phyloP scores from a whole-genome alignment of 805 yeast genomes.

The Candida easanensis region DNA sequence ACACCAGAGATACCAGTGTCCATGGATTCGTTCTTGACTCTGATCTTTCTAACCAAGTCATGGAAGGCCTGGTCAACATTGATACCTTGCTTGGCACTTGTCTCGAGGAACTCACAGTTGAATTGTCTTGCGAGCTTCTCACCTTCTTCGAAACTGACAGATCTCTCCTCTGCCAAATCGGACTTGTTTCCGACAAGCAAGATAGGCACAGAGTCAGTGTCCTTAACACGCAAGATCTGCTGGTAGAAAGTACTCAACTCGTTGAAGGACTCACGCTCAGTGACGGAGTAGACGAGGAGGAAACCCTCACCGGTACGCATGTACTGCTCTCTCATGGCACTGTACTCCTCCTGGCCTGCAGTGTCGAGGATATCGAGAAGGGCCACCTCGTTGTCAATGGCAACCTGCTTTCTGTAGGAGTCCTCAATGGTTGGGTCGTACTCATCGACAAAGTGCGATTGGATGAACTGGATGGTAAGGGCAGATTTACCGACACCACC shows the following conservation, averaged over 20 bases:
- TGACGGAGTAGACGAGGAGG: conserved; percentile 82
- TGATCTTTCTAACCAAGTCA: conserved; percentile 60
- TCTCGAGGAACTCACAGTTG: conserved; percentile 78
- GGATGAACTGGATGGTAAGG: conserved; percentile 89
- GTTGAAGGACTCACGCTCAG: conserved; percentile 80
- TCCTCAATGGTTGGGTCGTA: conserved; percentile 98
- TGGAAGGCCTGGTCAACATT: conserved; percentile 87
- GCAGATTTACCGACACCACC: conserved; percentile 99
- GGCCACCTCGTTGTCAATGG: conserved; percentile 74
- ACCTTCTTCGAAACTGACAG: conserved; percentile 69
- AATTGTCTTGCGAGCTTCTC: conserved; percentile 58
- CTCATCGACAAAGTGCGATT: conserved; percentile 93
- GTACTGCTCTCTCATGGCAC: conserved; percentile 90
- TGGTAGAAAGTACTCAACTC: conserved; percentile 79
- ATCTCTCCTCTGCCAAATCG: conserved; percentile 74
- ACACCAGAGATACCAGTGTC: conserved; percentile 4
- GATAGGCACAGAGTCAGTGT: conserved; percentile 71
- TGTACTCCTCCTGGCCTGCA: conserved; percentile 97
- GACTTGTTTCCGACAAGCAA: conserved; percentile 77
- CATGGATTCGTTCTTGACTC: conserved; percentile 20
- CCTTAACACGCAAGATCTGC: conserved; percentile 77
- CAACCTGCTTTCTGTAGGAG: conserved; percentile 83
- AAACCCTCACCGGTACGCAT: conserved; percentile 97
- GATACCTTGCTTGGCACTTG: conserved; percentile 87
- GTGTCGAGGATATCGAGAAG: conserved; percentile 90